Base-by-base conservation (phyloP, 192 early-diverging fungal genomes). In the Pecoramyces ruminantium region DNA sequence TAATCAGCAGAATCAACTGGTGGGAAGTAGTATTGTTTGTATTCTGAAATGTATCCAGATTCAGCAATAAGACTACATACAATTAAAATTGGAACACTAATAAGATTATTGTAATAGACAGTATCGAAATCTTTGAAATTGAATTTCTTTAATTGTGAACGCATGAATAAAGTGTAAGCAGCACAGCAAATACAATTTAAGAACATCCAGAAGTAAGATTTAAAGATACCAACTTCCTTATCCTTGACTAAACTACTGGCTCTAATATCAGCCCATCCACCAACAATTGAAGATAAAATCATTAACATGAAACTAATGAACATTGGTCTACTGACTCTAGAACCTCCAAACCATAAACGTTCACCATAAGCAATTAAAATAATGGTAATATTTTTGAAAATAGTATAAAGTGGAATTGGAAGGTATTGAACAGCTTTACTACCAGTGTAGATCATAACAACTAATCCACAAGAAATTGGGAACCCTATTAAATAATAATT, bases 351-450 rank as follows among this genome's bases (percentile, higher is more conserved):
- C 86, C 93, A 92, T 77, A 90, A 86, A 18, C 92, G 92, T 85
- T 99, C 97, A 77, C 92, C 94, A 83, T 95, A 97, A 18, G 97
- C 97, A 82, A 97, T 96, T 28, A 96, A 85, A 84, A 99, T 97
- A 83, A 99, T 99, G 58, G 97, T 99, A 82, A 97, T 84, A 88
- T 99, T 99, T 87, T 99, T 99, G 88, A 98, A 99, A 81, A 99
- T 93, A 30, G 97, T 99, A 83, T 97, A 98, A 38, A 99, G 86
- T 21, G 97, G 94, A 79, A 99, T 95, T 79, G 93, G 90, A 42
- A 99, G 89, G 85, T 91, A 97, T 84, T 97, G 94, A 11, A 99
- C 85, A 58, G 95, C 93, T 85, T 97, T 97, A 79, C 94, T 94
- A 78, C 96, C 97, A 18, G 96, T 97, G 87, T 98, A 98, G 81